phyloP scores from a whole-genome alignment of 768 basidiomycete genomes.

The Collybiopsis luxurians region DNA sequence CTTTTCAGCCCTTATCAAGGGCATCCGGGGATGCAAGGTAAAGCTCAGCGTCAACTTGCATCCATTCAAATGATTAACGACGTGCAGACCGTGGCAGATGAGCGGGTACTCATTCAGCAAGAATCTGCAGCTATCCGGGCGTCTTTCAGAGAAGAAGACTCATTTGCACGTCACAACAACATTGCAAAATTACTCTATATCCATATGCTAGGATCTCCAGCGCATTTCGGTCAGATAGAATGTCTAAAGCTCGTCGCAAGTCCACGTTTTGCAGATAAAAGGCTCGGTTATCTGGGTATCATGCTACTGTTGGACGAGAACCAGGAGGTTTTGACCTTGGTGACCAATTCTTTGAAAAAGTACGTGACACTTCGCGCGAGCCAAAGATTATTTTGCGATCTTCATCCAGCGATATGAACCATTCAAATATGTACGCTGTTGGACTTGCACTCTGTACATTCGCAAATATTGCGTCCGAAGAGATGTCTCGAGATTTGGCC shows the following conservation, averaged over 20 bases:
- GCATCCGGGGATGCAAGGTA: conserved; percentile 96
- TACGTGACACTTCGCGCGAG: conserved; percentile 31
- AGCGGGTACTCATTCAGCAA: conserved; percentile 94
- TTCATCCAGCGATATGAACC: conserved; percentile 89
- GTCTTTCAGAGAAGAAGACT: conserved; percentile 96
- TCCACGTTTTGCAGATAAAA: conserved; percentile 94
- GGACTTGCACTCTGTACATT: conserved; percentile 97
- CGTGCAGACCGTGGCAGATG: conserved; percentile 91
- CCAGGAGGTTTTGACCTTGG: conserved; percentile 94
- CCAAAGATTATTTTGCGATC: not conserved
- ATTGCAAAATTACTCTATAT: conserved; percentile 98
- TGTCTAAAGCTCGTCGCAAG: conserved; percentile 93
- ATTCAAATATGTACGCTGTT: conserved; percentile 98
- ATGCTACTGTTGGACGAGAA: conserved; percentile 98
- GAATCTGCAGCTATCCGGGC: conserved; percentile 97
- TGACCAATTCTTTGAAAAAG: conserved; percentile 99
- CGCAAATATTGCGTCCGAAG: conserved; percentile 98
- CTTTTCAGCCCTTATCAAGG: conserved; percentile 87
- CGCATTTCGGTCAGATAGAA: conserved; percentile 99
- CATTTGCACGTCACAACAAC: conserved; percentile 93
- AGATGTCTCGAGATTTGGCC: conserved; percentile 97
- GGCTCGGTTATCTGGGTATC: conserved; percentile 94
- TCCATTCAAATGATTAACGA: conserved; percentile 10
- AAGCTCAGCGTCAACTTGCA: conserved; percentile 11
- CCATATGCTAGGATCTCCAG: conserved; percentile 98